Evolutionary conservation across 2,329 filamentous ascomycete genomes (phyloP).

Genomic region (Coniochaeta sp.): DNA sequence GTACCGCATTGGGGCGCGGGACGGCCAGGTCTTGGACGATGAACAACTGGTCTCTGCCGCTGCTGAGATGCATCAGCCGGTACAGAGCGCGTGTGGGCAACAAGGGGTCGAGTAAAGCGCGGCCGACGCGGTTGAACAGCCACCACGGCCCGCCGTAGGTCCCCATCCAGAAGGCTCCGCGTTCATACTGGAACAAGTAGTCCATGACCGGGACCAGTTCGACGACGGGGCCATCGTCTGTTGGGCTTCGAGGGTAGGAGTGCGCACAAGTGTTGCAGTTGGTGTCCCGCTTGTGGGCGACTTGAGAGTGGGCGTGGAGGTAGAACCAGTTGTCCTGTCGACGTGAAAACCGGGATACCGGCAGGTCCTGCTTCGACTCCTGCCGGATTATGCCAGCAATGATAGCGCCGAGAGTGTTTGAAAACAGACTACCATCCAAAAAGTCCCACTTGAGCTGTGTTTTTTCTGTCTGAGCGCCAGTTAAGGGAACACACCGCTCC

Average conservation of each 20-base stretch:
- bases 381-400: constrained; percentile 41
- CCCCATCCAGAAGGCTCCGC: constrained; percentile 53
- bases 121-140: constrained; percentile 53
- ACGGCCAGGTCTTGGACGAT: constrained; percentile 58
- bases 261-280: no score
- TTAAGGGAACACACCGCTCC: no score
- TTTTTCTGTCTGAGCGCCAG: neutral
- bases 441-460: constrained; percentile 34
- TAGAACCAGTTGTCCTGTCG: constrained; percentile 59
- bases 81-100: constrained; percentile 57
- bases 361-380: constrained; percentile 2
- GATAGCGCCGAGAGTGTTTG: constrained; percentile 39
- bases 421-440: constrained; percentile 53
- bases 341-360: constrained; percentile 34
- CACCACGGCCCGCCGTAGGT: constrained; percentile 49
- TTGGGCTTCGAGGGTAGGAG: neutral
- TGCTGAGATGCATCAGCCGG: constrained; percentile 48
- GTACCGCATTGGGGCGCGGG: constrained; percentile 38
- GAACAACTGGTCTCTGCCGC: constrained; percentile 45
- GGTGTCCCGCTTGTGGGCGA: no score
- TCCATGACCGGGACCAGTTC: constrained; percentile 17
- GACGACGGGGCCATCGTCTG: neutral
- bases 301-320: constrained; percentile 40
- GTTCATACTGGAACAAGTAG: constrained; percentile 56
- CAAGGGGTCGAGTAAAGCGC: constrained; percentile 52